These are phyloP conservation scores for Akanthomyces dipterigenus DNA, from an alignment of 2,329 filamentous ascomycete species.

Conservation along the genomic window DNA sequence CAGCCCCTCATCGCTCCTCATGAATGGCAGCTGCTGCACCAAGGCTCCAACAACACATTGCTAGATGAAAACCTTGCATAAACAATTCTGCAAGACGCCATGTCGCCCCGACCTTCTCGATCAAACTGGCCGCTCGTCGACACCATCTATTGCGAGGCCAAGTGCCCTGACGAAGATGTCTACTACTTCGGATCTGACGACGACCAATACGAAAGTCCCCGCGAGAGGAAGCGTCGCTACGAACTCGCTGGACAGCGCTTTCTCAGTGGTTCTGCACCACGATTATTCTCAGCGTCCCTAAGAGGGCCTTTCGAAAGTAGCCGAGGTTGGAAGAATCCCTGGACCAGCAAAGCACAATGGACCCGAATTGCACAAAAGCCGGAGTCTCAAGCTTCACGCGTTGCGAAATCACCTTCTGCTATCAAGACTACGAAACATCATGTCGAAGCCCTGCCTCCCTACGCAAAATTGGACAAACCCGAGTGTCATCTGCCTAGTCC, in stretches of 20 bases:
- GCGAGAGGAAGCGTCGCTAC: conserved; percentile 44
- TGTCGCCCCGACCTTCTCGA: not conserved
- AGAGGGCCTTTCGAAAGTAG: conserved; percentile 52
- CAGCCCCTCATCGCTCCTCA: not conserved
- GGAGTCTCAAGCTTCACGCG: not conserved
- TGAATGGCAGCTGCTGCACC: too few species aligned
- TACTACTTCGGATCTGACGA: conserved; percentile 52
- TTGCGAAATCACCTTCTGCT: not conserved
- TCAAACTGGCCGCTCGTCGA: conserved; percentile 23
- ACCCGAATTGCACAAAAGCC: not conserved
- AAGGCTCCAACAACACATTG: not conserved
- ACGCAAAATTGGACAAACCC: not conserved
- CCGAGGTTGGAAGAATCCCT: conserved; percentile 47
- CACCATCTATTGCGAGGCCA: conserved; percentile 40
- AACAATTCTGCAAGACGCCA: not conserved
- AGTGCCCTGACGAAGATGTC: conserved; percentile 37
- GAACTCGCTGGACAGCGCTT: conserved; percentile 54
- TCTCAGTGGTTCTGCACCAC: conserved; percentile 47
- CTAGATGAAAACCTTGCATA: not conserved
- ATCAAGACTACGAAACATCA: not conserved
- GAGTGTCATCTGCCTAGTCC: conserved; percentile 17
- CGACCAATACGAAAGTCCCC: conserved; percentile 42
- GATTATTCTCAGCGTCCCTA: conserved; percentile 54
- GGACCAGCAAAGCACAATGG: conserved; percentile 30
- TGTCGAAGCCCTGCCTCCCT: not conserved